Evolutionary conservation across 345 rosid genomes (phyloP), one percentile per base, ranked within the genome.

Genomic region (Camelina laxa): DNA sequence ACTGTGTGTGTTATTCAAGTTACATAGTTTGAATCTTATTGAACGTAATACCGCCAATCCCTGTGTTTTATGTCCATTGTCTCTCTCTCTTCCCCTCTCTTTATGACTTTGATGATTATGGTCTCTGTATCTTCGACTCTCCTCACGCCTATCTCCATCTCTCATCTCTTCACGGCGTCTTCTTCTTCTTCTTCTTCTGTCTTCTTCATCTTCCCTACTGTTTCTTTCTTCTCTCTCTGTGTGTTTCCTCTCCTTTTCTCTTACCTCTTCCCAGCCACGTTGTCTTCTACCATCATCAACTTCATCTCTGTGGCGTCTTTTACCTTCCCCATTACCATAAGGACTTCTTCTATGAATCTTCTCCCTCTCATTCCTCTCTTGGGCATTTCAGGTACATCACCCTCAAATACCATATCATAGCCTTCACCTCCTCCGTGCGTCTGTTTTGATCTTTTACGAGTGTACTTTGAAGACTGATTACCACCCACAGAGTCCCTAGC

Each of bases 361-460:
- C 42, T 60, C 65, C 12, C 17, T 38, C 4, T 2, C 12, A 0
- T 13, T 47, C 27, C 3, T 59, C 50, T 44, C 70, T 22, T 70
- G 10, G 42, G 58, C 17, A 31, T 6, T 53, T 58, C 84, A 3
- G 80, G 60, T 57, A 22, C 10, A 51, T 69, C 71, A 75, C 17
- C 58, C 17, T 49, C 58, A 65, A 65, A 65, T 24, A 65, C 70
- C 58, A 65, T 49, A 15, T 49, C 58, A 65, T 65, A 65, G 56
- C 56, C 82, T 44, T 83, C 67, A 22, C 82, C 82, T 77, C 88
- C 95, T 36, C 97, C 69, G 1, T 48, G 70, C 19, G 70, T 12
- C 19, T 65, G 30, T 65, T 65, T 65, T 49, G 44, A 33, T 65
- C 36, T 53, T 67, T 67, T 38, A 50, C 48, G 30, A 51, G 86